Evolutionary conservation across 768 basidiomycete genomes (phyloP).

Genomic region (Rhodotorula graminis): DNA sequence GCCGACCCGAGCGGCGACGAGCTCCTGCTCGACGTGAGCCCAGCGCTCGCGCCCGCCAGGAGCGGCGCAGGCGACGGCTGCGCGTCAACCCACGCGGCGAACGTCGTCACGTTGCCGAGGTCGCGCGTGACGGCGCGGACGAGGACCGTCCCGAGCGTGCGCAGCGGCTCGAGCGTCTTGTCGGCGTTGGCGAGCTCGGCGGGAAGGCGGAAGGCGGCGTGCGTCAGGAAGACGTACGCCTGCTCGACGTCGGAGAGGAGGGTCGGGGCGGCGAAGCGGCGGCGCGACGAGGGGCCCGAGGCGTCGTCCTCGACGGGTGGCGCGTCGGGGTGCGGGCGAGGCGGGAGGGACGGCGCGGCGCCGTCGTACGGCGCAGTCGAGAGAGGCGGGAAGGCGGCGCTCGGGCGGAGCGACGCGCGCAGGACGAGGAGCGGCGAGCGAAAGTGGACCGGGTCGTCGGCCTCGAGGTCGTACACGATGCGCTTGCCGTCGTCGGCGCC

Average conservation of each 20-base stretch:
- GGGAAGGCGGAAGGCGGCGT: slow-evolving; percentile 20
- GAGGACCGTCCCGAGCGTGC: neutral
- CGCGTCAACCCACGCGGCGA: slow-evolving; percentile 13
- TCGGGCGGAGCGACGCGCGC: slow-evolving; percentile 13
- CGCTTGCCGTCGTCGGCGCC: neutral
- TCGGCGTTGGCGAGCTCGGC: neutral
- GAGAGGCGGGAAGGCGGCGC: neutral
- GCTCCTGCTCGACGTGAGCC: neutral
- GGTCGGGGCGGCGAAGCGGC: neutral
- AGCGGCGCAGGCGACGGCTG: neutral
- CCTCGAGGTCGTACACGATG: neutral
- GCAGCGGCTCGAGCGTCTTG: slow-evolving; percentile 16
- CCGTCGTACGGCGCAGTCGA: neutral
- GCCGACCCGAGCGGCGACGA: neutral
- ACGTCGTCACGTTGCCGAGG: slow-evolving; percentile 23
- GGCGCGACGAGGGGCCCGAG: neutral
- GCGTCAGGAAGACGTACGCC: slow-evolving; percentile 23
- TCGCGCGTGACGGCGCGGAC: slow-evolving; percentile 21
- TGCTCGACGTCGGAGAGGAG: slow-evolving; percentile 31
- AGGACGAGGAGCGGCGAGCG: slow-evolving; percentile 20
- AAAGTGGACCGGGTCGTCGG: slow-evolving; percentile 17
- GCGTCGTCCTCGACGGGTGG: neutral
- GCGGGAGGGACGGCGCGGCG: neutral
- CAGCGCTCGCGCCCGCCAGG: neutral
- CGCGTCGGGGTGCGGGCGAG: neutral